Percentiles rank a stretch among this genome's conserved stretches.
Conservation (phyloP, 306 rosid genomes). For the Quercus wislizeni region DNA sequence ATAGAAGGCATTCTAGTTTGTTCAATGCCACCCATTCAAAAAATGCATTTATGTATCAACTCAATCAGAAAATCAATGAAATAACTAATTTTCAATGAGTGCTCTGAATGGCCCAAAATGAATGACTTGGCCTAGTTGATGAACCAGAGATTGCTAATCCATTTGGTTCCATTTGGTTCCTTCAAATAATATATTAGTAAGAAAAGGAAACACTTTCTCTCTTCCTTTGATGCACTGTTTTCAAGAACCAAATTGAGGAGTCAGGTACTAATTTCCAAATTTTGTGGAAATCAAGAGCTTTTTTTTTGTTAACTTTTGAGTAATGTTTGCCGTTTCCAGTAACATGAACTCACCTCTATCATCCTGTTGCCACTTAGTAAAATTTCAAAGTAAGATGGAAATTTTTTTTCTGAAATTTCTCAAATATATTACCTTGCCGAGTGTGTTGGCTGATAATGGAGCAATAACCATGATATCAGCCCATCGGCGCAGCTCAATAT, state of each 20-base stretch:
- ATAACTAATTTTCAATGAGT: background rate
- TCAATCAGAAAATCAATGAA: background rate
- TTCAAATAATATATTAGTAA: background rate
- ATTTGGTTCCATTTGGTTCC: background rate
- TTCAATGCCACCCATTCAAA: background rate
- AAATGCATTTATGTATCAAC: background rate
- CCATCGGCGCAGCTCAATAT: conserved; percentile 78
- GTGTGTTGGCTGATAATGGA: conserved; percentile 85
- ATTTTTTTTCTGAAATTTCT: conserved; percentile 9
- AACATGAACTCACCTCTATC: background rate
- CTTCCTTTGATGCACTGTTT: background rate
- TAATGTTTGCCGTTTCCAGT: background rate
- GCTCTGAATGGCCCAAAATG: background rate
- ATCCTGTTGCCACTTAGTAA: background rate
- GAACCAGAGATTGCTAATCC: background rate
- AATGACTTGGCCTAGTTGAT: background rate
- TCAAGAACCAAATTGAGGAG: background rate
- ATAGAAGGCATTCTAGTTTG: too few relatives aligned
- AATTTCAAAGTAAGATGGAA: background rate
- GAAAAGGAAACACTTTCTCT: background rate
- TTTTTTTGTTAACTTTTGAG: background rate
- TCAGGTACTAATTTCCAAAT: background rate
- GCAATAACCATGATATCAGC: conserved; percentile 90
- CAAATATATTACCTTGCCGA: conserved; percentile 69
- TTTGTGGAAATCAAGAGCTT: background rate